Evolutionary conservation across 2,329 filamentous ascomycete species (phyloP).

Genomic region (Plenodomus biglobosus): DNA sequence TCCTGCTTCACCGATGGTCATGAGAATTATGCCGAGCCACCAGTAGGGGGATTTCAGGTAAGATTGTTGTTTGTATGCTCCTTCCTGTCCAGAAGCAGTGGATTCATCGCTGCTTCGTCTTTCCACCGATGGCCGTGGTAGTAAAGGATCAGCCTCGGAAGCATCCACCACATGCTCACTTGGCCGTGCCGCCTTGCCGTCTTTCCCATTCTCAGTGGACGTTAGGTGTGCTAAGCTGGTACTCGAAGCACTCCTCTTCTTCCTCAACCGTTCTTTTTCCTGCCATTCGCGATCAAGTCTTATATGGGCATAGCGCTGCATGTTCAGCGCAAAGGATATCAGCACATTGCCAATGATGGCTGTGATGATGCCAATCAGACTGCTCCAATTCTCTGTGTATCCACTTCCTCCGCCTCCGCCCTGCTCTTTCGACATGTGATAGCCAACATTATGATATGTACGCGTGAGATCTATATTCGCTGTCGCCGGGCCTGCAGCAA

Average conservation of each 20-base stretch:
- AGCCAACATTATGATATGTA: conserved; percentile 7
- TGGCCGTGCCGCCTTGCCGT: conserved; percentile 18
- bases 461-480: background rate
- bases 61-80: conserved; percentile 58
- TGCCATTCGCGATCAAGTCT: conserved; percentile 72
- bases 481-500: conserved; percentile 27
- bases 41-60: conserved; percentile 93
- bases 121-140: conserved; percentile 13
- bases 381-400: conserved; percentile 68
- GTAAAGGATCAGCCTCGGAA: conserved; percentile 41
- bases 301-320: conserved; percentile 93
- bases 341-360: conserved; percentile 91
- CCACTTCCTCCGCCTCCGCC: conserved; percentile 11
- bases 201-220: conserved; percentile 19
- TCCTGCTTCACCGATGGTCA: conserved; percentile 88
- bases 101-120: conserved; percentile 33
- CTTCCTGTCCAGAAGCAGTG: conserved; percentile 25
- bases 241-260: conserved; percentile 42
- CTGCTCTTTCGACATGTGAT: conserved; percentile 11
- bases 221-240: conserved; percentile 44
- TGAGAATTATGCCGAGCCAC: conserved; percentile 93
- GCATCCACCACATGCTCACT: conserved; percentile 13
- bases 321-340: conserved; percentile 93
- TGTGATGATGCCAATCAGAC: conserved; percentile 89
- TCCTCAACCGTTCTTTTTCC: conserved; percentile 46